Percentiles rank a stretch among this genome's conserved stretches.
Conservation (phyloP, 805 yeast genomes). For the Scheffersomyces stipitis region DNA sequence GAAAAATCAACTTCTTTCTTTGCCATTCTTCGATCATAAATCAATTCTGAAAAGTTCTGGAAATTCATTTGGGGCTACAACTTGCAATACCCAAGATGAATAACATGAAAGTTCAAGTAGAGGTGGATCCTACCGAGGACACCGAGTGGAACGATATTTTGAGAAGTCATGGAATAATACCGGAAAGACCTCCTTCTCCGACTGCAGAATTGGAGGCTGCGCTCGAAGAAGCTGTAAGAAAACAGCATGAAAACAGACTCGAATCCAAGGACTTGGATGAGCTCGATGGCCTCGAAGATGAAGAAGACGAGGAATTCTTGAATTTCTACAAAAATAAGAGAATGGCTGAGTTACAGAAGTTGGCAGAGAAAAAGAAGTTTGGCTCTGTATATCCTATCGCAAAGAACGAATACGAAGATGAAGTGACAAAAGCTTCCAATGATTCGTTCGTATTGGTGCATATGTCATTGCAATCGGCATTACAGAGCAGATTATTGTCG, state of each 20-base stretch:
- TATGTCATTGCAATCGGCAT: constrained; percentile 62
- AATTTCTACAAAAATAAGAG: constrained; percentile 75
- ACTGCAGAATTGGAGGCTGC: constrained; percentile 86
- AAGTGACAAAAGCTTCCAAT: constrained; percentile 79
- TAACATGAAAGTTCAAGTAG: constrained; percentile 60
- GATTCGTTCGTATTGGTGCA: constrained; percentile 73
- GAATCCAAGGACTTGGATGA: constrained; percentile 78
- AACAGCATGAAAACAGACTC: constrained; percentile 79
- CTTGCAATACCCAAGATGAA: too few relatives aligned
- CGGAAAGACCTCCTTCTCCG: constrained; percentile 88
- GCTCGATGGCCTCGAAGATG: constrained; percentile 84
- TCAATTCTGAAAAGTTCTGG: too few relatives aligned
- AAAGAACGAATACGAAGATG: constrained; percentile 84
- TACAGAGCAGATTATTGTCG: constrained; percentile 73
- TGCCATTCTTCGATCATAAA: too few relatives aligned
- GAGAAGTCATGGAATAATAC: constrained; percentile 86
- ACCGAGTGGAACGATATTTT: constrained; percentile 99
- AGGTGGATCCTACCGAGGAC: constrained; percentile 93
- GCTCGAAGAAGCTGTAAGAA: constrained; percentile 73
- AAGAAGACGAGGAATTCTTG: constrained; percentile 89
- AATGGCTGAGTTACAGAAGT: constrained; percentile 65
- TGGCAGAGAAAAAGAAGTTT: constrained; percentile 58
- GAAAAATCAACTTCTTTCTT: too few relatives aligned
- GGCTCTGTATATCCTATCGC: constrained; percentile 78
- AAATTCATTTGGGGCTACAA: too few relatives aligned